These are phyloP conservation scores for Coemansia sp. DNA, from an alignment of 192 early-diverging fungal species.

Conservation along the genomic window DNA sequence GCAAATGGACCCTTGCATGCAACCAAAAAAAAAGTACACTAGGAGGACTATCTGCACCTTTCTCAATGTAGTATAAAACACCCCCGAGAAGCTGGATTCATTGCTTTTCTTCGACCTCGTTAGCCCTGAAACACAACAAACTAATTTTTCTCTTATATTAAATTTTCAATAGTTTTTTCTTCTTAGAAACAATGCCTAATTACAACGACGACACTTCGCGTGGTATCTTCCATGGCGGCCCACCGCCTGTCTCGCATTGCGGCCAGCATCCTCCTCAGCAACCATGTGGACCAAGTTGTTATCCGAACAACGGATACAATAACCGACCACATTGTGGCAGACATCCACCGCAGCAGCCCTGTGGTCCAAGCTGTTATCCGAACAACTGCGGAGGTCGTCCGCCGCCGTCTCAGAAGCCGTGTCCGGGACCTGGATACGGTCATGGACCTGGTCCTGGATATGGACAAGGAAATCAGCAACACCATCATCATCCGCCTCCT, in stretches of 20 bases:
- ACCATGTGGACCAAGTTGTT: conserved; percentile 6
- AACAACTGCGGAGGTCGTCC: not conserved
- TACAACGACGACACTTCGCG: not conserved
- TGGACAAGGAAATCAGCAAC: not conserved
- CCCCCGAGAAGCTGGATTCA: no score
- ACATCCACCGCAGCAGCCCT: conserved; percentile 2
- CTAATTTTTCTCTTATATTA: no score
- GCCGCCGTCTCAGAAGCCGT: not conserved
- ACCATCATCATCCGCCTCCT: not conserved
- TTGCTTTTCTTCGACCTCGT: no score
- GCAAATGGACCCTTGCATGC: no score
- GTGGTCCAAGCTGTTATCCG: not conserved
- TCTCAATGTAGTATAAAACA: no score
- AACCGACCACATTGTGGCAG: not conserved
- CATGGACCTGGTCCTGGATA: not conserved
- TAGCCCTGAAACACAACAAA: no score
- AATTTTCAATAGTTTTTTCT: no score
- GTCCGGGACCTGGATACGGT: not conserved
- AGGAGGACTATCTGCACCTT: no score
- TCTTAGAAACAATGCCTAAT: not conserved
- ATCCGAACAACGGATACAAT: not conserved
- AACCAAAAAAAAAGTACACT: no score
- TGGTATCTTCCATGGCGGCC: not conserved
- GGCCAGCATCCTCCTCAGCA: conserved; percentile 9
- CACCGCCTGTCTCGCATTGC: not conserved